A percentile compares a stretch with the other conserved stretches of the same genome.
These are phyloP conservation scores for Mycena pura DNA, from an alignment of 768 basidiomycete species.

Conservation along the genomic window DNA sequence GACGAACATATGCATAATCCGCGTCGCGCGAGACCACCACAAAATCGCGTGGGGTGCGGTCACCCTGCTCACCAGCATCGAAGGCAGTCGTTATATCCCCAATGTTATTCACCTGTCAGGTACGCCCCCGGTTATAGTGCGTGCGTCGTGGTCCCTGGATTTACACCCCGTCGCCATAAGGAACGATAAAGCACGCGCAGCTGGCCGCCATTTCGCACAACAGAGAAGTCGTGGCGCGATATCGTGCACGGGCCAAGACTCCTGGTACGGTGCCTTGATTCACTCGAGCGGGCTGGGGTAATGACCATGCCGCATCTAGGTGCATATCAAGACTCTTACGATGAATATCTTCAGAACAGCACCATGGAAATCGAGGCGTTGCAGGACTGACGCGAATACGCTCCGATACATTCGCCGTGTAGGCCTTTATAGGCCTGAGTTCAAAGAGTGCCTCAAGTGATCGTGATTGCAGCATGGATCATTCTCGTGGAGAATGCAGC, in stretches of 20 bases:
- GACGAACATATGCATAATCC: conserved; percentile 85
- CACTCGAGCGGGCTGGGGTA: not conserved
- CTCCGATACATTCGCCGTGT: too few species aligned
- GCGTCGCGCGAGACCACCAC: conserved; percentile 84
- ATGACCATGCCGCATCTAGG: conserved; percentile 39
- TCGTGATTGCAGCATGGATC: too few species aligned
- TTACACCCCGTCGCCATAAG: conserved; percentile 44
- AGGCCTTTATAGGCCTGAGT: too few species aligned
- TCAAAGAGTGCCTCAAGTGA: too few species aligned
- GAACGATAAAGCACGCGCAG: conserved; percentile 88
- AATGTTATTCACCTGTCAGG: conserved; percentile 85
- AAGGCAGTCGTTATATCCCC: conserved; percentile 67
- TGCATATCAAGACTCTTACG: conserved; percentile 67
- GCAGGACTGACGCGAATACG: conserved; percentile 58
- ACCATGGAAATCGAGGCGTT: conserved; percentile 67
- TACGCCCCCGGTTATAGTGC: conserved; percentile 44
- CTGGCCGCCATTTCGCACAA: conserved; percentile 79
- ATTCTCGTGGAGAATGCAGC: too few species aligned
- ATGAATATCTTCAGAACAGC: conserved; percentile 62
- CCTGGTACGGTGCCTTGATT: conserved; percentile 49
- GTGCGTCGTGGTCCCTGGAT: not conserved
- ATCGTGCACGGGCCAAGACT: conserved; percentile 58
- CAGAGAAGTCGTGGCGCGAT: conserved; percentile 71
- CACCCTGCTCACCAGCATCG: conserved; percentile 70
- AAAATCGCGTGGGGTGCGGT: conserved; percentile 81